A percentile compares a stretch with the other conserved stretches of the same genome.
Conservation (phyloP, 768 basidiomycete genomes). For the Paxillus rubicundulus region DNA sequence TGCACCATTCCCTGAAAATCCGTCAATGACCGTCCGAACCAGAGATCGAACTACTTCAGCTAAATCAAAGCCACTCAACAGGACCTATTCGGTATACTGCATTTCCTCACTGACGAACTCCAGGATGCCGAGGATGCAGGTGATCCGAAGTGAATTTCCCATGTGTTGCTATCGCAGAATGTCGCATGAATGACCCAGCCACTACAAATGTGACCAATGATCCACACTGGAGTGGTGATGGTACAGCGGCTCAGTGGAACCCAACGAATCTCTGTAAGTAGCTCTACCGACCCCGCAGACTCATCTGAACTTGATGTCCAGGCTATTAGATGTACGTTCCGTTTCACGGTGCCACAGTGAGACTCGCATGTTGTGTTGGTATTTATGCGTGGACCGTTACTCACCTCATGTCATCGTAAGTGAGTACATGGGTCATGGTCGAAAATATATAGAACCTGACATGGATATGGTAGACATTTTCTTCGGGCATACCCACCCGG, state of each 20-base stretch:
- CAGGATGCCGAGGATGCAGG: slow-evolving; percentile 51
- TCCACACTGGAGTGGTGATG: no score
- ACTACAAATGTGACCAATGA: no score
- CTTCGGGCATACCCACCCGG: slow-evolving; percentile 74
- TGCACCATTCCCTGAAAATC: neutral
- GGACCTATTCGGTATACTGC: slow-evolving; percentile 48
- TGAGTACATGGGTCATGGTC: slow-evolving; percentile 27
- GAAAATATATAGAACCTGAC: neutral
- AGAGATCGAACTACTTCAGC: slow-evolving; percentile 44
- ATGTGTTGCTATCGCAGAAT: neutral
- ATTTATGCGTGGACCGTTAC: slow-evolving; percentile 41
- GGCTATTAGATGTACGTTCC: slow-evolving; percentile 46
- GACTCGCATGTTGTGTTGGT: neutral
- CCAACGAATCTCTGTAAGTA: slow-evolving; percentile 45
- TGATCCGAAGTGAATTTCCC: slow-evolving; percentile 36
- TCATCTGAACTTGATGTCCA: slow-evolving; percentile 10
- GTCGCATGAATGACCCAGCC: neutral
- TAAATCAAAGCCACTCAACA: slow-evolving; percentile 46
- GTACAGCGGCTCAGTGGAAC: slow-evolving; percentile 38
- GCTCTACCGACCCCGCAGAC: neutral
- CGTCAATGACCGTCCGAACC: neutral
- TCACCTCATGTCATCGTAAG: slow-evolving; percentile 48
- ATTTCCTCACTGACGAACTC: slow-evolving; percentile 50
- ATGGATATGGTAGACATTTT: slow-evolving; percentile 48
- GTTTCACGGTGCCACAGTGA: neutral